Evolutionary conservation across 2,329 filamentous ascomycete genomes (phyloP), one percentile per base, ranked within the genome.

Genomic region (Aspergillus proliferans): DNA sequence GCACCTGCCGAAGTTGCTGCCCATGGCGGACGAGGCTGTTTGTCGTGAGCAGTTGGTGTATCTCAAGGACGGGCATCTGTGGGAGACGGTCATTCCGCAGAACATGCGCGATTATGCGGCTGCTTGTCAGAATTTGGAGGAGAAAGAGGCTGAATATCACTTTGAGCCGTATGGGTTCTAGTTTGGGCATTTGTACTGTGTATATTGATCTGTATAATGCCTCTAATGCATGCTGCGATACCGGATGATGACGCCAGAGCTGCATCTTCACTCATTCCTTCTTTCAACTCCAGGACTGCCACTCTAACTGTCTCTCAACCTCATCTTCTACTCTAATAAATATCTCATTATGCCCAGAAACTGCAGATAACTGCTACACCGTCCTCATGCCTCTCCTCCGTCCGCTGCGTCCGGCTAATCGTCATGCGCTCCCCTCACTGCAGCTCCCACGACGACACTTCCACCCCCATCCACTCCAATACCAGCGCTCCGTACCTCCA

Each of bases 401-500:
- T 52, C 22, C 21, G 10, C 47, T 33, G 22, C 33, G 42, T 15
- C 47, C 47, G 18, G 36, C 18, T 39, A 14, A 14, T 22, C 21
- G 30, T 19, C 10, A 18, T 19, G 19, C 4, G 8, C 21, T 42
- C 21, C 15, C 19, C 12, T 50, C 57, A 33, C 26, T 55, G 47
- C 54, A 53, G 50, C 52, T 49, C 9, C 21, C 48, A 26, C 57
- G 54, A 22, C 59, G 64, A 52, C 54, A 55, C 53, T 56, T 66
- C 34, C 68, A 71, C 54, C 58, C 67, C 30, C 68, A 71, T 53
- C 58, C 66, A 1, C 59, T 66, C 45, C 74, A 75, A 51, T 88
- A 83, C 64, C 76, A 84, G 54, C 81, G 84, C 12, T 80, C 90
- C 58, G 78, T 81, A 0, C 91, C 91, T 5, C 90, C 90, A 0